Base-by-base conservation (phyloP, 495 filamentous ascomycete species). In the Xylaria telfairii region DNA sequence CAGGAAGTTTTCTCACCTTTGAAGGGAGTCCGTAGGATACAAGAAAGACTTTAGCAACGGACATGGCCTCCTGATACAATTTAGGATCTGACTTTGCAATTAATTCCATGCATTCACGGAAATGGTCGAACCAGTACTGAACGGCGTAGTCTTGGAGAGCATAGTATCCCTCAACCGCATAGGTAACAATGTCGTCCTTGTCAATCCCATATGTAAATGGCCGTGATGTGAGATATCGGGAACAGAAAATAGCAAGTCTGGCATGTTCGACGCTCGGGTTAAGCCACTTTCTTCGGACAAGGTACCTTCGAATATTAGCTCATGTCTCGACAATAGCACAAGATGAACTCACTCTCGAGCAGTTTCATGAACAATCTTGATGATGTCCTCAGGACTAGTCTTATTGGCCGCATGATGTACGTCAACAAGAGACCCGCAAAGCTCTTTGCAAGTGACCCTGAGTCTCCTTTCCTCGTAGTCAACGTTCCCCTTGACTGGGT, bases 361-460 rank as follows among this genome's bases (percentile, higher is more conserved):
- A n/a, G 61, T 64, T 47, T 46, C 61, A 47, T 64, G 61, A 21
- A 64, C 61, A 46, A 64, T 64, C 13, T 64, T 64, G 41, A 64
- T 21, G n/a, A 64, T 32, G 39, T 64, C 42, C 15, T 64, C 61
- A 4, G 61, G 61, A 2, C 41, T 3, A 19, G 13, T 21, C 3
- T 10, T 47, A 21, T 47, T n/a, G 9, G 13, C 6, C 10, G 17
- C 41, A 46, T 64, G 4, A 46, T 63, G 61, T 34, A 71, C 28
- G 17, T 71, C 69, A 26, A 71, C 19, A 13, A 71, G 62, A 24
- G 69, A 71, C 15, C 69, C 69, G 24, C 69, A 71, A n/a, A 71
- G 49, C 10, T 65, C 62, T 51, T 71, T 71, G 41, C 69, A 71
- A 26, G 61, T 66, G 19, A 44, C 69, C 10, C 21, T 47, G 7